These are phyloP conservation scores for Fusarium papillatum DNA, from an alignment of 2,329 filamentous ascomycete genomes.

Conservation along the genomic window DNA sequence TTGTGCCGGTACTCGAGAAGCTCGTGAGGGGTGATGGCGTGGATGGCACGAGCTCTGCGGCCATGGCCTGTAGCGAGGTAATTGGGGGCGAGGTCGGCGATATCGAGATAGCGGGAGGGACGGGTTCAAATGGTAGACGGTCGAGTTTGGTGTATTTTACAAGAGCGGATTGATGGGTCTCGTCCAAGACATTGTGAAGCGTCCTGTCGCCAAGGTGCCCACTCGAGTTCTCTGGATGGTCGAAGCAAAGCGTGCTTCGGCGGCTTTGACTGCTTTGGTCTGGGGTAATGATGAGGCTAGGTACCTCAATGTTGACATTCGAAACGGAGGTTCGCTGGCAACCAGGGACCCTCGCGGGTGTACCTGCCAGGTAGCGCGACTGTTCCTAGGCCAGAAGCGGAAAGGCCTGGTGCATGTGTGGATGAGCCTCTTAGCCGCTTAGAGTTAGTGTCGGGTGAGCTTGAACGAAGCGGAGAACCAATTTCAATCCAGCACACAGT, in stretches of 20 bases:
- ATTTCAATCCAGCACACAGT: slow-evolving; percentile 1
- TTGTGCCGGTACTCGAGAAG: slow-evolving; percentile 26
- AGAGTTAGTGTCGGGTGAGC: slow-evolving; percentile 16
- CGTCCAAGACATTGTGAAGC: slow-evolving; percentile 40
- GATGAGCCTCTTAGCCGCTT: neutral
- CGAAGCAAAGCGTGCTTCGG: slow-evolving; percentile 20
- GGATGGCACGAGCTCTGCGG: slow-evolving; percentile 37
- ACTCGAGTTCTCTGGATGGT: slow-evolving; percentile 13
- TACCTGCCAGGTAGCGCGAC: slow-evolving; percentile 9
- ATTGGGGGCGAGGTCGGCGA: slow-evolving; percentile 16
- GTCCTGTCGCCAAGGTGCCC: slow-evolving; percentile 26
- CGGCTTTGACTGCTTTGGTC: slow-evolving; percentile 17
- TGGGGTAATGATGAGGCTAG: slow-evolving; percentile 29
- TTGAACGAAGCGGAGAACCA: slow-evolving; percentile 5
- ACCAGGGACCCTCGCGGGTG: slow-evolving; percentile 6
- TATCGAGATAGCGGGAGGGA: neutral
- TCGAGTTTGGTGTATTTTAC: slow-evolving; percentile 12
- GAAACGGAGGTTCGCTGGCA: slow-evolving; percentile 14
- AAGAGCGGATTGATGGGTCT: slow-evolving; percentile 21
- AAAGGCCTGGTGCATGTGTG: neutral
- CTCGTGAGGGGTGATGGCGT: slow-evolving; percentile 35
- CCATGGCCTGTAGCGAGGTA: slow-evolving; percentile 35
- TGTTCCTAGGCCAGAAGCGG: neutral
- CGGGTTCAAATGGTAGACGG: neutral
- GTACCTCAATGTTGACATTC: slow-evolving; percentile 27